phyloP scores from a whole-genome alignment of 345 rosid genomes.

The Melaleuca quinquenervia region DNA sequence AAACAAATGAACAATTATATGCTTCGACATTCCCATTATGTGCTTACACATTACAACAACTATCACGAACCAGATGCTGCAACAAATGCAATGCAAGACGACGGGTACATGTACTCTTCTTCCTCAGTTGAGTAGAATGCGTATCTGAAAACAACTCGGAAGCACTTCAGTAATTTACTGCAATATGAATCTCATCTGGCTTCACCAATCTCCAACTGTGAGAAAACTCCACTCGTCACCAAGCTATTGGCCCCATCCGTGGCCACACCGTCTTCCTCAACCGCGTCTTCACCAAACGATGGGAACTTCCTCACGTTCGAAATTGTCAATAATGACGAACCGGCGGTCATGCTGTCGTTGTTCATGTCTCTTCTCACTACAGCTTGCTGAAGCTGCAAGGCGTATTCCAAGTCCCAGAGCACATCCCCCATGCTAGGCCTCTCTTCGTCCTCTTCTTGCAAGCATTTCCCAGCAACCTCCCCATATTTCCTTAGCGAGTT shows the following conservation, averaged over 20 bases:
- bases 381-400: slow-evolving; percentile 30
- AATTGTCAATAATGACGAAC: slow-evolving; percentile 4
- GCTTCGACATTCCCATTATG: background rate
- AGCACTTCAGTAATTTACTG: background rate
- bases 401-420: slow-evolving; percentile 44
- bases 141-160: no score
- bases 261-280: slow-evolving; percentile 4
- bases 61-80: background rate
- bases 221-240: background rate
- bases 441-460: slow-evolving; percentile 31
- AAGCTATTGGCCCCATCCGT: background rate
- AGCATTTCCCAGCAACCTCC: slow-evolving; percentile 46
- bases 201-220: background rate
- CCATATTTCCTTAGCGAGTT: slow-evolving; percentile 36
- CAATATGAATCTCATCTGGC: slow-evolving; percentile 12
- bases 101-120: background rate
- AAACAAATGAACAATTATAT: background rate
- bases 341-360: slow-evolving; percentile 10
- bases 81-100: background rate
- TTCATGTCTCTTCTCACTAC: slow-evolving; percentile 6
- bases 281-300: slow-evolving; percentile 2
- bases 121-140: background rate
- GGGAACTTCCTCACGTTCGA: slow-evolving; percentile 12
- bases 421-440: slow-evolving; percentile 57
- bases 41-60: background rate